These are phyloP conservation scores for Trypanosoma avium DNA, from an alignment of 208 protist species.

Conservation along the genomic window DNA sequence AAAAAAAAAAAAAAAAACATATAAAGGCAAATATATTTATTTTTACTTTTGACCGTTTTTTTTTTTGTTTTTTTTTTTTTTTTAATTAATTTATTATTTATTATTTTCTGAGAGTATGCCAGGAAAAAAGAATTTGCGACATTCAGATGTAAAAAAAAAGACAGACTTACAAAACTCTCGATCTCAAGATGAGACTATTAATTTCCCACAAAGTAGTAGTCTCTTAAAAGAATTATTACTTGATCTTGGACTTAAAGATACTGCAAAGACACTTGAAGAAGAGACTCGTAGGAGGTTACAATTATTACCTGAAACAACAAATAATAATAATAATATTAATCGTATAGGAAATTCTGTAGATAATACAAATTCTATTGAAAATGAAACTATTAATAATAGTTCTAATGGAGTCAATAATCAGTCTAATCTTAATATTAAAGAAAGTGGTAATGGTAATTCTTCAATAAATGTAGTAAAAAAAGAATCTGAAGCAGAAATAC, in stretches of 20 bases:
- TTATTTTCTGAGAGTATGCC: slow-evolving; percentile 4
- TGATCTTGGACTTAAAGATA: slow-evolving; percentile 52
- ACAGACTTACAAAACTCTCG: not conserved
- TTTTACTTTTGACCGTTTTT: not conserved
- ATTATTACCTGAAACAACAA: not conserved
- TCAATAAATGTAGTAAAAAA: not conserved
- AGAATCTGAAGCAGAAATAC: not conserved
- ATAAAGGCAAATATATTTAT: slow-evolving; percentile 3
- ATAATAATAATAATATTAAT: not conserved
- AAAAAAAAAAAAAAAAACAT: not conserved
- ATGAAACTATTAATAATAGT: no score
- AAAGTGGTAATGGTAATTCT: no score
- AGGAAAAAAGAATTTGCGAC: not conserved
- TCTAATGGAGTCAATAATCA: no score
- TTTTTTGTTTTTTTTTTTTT: slow-evolving; percentile 14
- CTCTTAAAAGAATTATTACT: slow-evolving; percentile 39
- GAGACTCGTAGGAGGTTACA: slow-evolving; percentile 36
- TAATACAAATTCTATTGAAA: no score
- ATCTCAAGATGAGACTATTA: not conserved
- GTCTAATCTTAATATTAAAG: no score
- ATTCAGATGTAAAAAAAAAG: not conserved
- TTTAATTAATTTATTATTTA: not conserved
- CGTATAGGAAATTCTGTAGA: no score
- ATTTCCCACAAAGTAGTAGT: not conserved
- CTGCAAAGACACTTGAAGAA: slow-evolving; percentile 41